Conservation (phyloP, 2,329 filamentous ascomycete genomes). For the Colletotrichum ledebouriae region DNA sequence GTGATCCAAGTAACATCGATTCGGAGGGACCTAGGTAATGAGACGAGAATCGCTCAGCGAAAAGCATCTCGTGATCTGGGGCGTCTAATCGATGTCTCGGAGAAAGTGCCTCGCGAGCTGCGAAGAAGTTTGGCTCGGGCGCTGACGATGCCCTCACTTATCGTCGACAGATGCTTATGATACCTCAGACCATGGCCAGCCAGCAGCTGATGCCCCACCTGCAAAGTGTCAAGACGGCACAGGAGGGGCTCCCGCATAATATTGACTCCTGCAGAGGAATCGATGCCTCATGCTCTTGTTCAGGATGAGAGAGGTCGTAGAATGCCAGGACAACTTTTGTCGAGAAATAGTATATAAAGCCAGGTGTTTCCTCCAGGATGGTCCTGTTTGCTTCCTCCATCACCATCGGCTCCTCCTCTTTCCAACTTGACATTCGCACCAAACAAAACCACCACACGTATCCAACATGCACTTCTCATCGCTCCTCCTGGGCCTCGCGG, state of each 20-base stretch:
- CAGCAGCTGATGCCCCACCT: not conserved
- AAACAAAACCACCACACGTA: not conserved
- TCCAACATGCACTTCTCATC: constrained; percentile 29
- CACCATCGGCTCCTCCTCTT: constrained; percentile 1
- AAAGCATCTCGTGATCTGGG: not conserved
- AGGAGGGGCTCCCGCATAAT: not conserved
- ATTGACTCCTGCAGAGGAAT: not conserved
- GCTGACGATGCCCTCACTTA: not conserved
- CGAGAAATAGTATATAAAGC: constrained; percentile 27
- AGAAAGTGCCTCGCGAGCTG: not conserved
- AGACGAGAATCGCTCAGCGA: not conserved
- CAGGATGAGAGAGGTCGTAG: constrained; percentile 1
- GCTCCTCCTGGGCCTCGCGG: constrained; percentile 14
- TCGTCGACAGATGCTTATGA: not conserved
- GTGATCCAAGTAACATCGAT: not conserved
- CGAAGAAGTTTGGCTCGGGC: not conserved
- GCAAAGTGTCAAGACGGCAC: constrained; percentile 4
- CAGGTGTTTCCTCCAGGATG: not conserved
- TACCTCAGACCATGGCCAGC: not conserved
- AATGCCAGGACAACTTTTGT: not conserved
- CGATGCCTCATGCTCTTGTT: not conserved
- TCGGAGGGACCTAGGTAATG: no score
- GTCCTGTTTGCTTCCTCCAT: constrained; percentile 9
- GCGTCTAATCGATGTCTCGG: not conserved
- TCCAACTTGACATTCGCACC: constrained; percentile 5